Evolutionary conservation across 306 rosid genomes (phyloP), one percentile per base, ranked within the genome.

Genomic region (Lathyrus tuberosus): DNA sequence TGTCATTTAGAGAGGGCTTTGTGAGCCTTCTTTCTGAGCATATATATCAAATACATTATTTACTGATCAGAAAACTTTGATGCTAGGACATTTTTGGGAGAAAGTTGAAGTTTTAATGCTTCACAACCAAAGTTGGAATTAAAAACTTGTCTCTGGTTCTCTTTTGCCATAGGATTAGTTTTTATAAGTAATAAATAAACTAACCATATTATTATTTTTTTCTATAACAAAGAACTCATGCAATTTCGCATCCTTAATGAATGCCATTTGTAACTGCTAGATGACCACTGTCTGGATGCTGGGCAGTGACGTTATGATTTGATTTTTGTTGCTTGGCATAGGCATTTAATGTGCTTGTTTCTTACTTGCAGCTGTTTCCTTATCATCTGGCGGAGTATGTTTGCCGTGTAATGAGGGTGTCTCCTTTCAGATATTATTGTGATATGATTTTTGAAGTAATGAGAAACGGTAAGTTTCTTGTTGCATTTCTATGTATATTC

Each of bases 381-480:
- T 95, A 95, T 79, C 97, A 89, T 82, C 92, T 95, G 69, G 92
- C 95, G 0, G 99, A 91, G 68, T 86, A 91, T 75, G 86, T 95
- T 81, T 95, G 97, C 80, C 97, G 97, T 53, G 97, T 95, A 40
- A 87, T 91, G 99, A 87, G 99, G 82, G 73, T 95, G 33, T 95
- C 99, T 2, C 95, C 97, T 60, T 95, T 95, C 92, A 84, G 96
- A 95, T 95, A 95, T 78, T 95, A 89, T 44, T 89, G 97, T 71
- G 99, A 95, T 84, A 95, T 95, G 92, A 80, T 91, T 75, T 95
- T 95, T 52, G 97, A 95, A 81, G 99, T 95, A 75, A 87, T 95
- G 99, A 95, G 64, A 84, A 95, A 91, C 67, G 99, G 97, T 91
- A 91, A 84, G 31, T 63, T 76, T 44, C 42, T 78, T 62, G 65